Conservation (phyloP, 345 rosid species). For the Eucalyptus melliodora region DNA sequence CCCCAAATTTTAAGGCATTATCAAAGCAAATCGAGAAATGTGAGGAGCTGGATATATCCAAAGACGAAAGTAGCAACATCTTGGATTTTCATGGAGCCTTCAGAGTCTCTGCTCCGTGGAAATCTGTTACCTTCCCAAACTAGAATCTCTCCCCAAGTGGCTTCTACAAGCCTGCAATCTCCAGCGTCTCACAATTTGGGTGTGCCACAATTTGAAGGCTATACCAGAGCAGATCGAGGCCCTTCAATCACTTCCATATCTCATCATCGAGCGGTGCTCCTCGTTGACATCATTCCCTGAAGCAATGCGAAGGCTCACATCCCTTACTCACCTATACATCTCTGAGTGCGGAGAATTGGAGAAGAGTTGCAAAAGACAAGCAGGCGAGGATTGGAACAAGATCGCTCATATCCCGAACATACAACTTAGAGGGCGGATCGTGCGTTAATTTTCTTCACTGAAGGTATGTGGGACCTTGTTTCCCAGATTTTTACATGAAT, state of each 20-base stretch:
- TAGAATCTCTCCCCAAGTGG: fast-evolving
- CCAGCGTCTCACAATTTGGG: fast-evolving
- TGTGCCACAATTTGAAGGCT: fast-evolving
- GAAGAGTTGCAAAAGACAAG: fast-evolving
- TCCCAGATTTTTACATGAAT: not conserved
- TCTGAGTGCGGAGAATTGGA: fast-evolving
- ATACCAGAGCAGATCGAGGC: too few relatives aligned
- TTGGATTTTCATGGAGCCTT: not conserved
- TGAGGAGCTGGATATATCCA: not conserved
- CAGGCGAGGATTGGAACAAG: not conserved
- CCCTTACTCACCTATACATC: fast-evolving
- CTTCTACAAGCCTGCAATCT: not conserved
- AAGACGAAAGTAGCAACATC: not conserved
- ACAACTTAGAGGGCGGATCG: fast-evolving
- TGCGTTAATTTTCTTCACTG: too few relatives aligned
- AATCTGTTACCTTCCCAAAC: fast-evolving
- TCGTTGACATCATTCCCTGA: too few relatives aligned
- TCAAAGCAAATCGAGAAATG: not conserved
- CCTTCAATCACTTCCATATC: too few relatives aligned
- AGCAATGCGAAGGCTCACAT: too few relatives aligned
- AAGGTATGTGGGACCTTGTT: not conserved
- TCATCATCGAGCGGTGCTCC: fast-evolving
- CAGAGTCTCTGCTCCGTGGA: fast-evolving
- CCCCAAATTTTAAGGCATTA: not conserved
- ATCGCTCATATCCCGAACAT: not conserved